Conservation (phyloP, 73 alveolate species). For the Tetrahymena malaccensis region DNA sequence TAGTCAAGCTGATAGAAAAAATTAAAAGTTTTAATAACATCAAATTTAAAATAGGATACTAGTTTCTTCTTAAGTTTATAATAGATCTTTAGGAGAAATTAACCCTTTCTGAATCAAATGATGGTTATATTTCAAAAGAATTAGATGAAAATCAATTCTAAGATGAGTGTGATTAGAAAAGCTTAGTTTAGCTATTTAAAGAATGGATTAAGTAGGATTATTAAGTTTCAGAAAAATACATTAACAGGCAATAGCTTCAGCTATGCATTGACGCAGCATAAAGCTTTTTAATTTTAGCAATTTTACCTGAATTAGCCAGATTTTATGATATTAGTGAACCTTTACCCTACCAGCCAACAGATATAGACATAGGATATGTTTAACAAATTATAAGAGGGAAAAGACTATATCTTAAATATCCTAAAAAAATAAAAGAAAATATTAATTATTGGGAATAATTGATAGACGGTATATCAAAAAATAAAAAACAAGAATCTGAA, state of each 20-base stretch:
- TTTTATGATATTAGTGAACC: not conserved
- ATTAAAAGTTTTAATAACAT: not conserved
- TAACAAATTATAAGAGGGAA: not conserved
- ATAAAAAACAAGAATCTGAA: not conserved
- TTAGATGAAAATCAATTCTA: not conserved
- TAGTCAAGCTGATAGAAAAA: not conserved
- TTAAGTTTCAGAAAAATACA: not conserved
- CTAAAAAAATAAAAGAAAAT: not conserved
- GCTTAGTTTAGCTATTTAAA: not conserved
- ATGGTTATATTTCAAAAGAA: not conserved
- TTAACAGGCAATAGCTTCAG: not conserved
- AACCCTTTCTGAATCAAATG: not conserved
- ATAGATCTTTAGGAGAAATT: not conserved
- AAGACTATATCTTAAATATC: not conserved
- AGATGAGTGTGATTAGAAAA: not conserved
- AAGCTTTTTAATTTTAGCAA: not conserved
- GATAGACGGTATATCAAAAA: too few relatives aligned
- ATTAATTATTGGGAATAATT: not conserved
- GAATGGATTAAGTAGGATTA: not conserved
- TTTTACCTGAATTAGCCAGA: not conserved
- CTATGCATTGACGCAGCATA: not conserved
- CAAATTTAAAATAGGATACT: not conserved
- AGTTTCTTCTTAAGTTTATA: not conserved
- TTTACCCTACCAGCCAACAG: not conserved
- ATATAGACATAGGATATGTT: not conserved